Evolutionary conservation across 1,139 yeast species (phyloP).

Genomic region (Geotrichum reessii): DNA sequence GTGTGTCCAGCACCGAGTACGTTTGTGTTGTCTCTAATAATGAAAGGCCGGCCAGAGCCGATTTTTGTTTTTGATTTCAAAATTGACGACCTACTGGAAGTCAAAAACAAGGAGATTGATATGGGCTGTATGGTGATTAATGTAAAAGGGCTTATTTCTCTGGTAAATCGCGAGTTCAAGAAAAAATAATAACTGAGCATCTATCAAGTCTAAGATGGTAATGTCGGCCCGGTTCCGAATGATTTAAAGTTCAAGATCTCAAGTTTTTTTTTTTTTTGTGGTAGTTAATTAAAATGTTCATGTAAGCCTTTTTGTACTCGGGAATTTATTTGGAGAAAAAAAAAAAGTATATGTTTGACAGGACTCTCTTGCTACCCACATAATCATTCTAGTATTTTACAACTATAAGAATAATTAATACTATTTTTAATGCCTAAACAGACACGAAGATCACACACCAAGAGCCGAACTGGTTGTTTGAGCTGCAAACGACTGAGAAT

Average conservation of each 20-base stretch:
- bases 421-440: background rate
- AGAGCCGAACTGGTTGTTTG: slow-evolving; percentile 17
- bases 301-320: background rate
- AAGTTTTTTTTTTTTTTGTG: background rate
- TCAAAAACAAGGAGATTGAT: slow-evolving; percentile 34
- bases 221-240: no score
- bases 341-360: background rate
- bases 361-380: background rate
- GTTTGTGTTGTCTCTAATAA: slow-evolving; percentile 34
- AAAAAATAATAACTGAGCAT: slow-evolving; percentile 11
- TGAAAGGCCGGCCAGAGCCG: slow-evolving; percentile 34
- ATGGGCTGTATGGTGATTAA: slow-evolving; percentile 34
- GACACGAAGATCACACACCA: slow-evolving; percentile 11
- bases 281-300: background rate
- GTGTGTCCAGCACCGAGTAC: slow-evolving; percentile 37
- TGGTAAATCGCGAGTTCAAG: slow-evolving; percentile 23
- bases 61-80: slow-evolving; percentile 33
- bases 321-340: background rate
- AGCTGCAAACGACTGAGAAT: slow-evolving; percentile 17
- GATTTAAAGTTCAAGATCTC: background rate
- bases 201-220: background rate
- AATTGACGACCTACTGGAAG: slow-evolving; percentile 37
- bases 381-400: background rate
- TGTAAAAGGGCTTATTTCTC: slow-evolving; percentile 24
- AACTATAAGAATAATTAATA: background rate